phyloP scores from a whole-genome alignment of 257 asterid genomes.

The Solanum piurae region DNA sequence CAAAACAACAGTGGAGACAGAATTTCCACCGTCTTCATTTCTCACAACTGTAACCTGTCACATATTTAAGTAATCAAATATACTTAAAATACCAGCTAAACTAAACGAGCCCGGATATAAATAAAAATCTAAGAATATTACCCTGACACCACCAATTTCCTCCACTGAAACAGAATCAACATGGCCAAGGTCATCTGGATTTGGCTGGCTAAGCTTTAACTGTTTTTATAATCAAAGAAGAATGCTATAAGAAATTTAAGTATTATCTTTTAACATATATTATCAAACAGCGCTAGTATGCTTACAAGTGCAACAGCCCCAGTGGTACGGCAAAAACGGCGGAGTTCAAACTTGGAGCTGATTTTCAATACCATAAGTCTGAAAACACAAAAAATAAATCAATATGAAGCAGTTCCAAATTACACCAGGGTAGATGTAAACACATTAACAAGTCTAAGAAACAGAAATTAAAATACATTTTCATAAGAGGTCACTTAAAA shows the following conservation, averaged over 20 bases:
- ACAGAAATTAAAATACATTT: neutral
- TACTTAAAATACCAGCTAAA: neutral
- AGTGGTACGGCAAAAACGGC: conserved; percentile 92
- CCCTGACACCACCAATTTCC: conserved; percentile 97
- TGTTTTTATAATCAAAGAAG: conserved; percentile 25
- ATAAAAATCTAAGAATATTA: conserved; percentile 20
- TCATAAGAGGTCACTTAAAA: neutral
- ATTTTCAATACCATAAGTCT: conserved; percentile 93
- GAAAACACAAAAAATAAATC: conserved; percentile 19
- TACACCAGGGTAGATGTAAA: neutral
- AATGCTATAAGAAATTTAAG: conserved; percentile 12
- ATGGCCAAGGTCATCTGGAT: conserved; percentile 89
- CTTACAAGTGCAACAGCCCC: conserved; percentile 89
- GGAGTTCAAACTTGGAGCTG: conserved; percentile 91
- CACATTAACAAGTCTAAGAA: neutral
- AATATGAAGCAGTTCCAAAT: neutral
- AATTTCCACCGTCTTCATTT: conserved; percentile 94
- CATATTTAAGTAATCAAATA: neutral
- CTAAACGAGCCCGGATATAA: neutral
- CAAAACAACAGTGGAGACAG: conserved; percentile 79
- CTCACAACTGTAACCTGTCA: conserved; percentile 86
- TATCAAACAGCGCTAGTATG: neutral
- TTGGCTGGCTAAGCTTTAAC: conserved; percentile 85
- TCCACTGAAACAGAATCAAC: conserved; percentile 92
- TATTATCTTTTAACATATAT: neutral